Evolutionary conservation across 2,329 filamentous ascomycete species (phyloP), one percentile per base, ranked within the genome.

Genomic region (Paracoccidioides lutzii): DNA sequence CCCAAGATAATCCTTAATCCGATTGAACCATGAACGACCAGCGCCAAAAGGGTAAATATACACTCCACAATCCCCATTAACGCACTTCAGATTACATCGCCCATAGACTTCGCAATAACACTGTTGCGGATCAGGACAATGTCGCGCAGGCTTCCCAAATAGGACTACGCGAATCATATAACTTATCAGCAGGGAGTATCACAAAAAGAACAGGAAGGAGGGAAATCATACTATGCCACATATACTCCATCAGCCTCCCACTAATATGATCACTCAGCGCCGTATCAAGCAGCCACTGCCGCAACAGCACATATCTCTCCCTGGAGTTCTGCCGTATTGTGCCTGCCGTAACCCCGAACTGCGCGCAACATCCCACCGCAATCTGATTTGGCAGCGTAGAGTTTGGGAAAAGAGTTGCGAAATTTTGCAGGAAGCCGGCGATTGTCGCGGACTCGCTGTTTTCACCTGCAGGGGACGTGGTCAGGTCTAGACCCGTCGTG

Each of bases 311-410:
- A 59, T 85, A 85, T 57, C 80, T 78, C 9, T 73, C 71, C 46
- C 67, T 66, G 3, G 78, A 73, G 32, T 79, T 71, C 48, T 68
- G 65, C 5, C 63, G 73, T 32, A 85, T 73, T 45, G 75, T 75
- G 4, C 78, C 74, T 7, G 75, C 70, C 2, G 79, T 78, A 5
- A 84, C 77, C 0, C 78, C 82, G 59, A 85, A 85, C 65, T 85
- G 82, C n/a, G 81, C 80, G 65, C 82, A 85, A 64, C 81, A 85
- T n/a, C 80, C 75, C 5, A 78, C 76, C 3, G 75, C 80, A 5
- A 84, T 73, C 7, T 74, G 62, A 0, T 70, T 65, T 0, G 80
- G 79, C 3, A 79, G 71, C n/a, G 41, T 12, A 12, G 52, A 45
- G 33, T 33, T 43, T 9, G 41, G 52, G 15, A 53, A 53, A 3